These are phyloP conservation scores for Ceratobasidium papillatum DNA, from an alignment of 1,284 basidiomycete genomes.

Conservation along the genomic window DNA sequence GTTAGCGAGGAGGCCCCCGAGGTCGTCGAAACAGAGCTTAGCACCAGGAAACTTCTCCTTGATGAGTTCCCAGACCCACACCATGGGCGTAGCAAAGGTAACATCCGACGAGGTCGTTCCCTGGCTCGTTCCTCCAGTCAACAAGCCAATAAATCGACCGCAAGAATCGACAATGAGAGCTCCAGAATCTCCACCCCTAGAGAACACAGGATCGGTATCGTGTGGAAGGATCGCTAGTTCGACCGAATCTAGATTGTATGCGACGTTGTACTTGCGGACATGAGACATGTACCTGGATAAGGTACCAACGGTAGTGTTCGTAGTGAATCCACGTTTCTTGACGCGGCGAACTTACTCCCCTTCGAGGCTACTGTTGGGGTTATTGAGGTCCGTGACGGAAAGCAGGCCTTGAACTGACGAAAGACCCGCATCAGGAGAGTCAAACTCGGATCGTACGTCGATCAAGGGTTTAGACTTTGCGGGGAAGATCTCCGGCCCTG, in stretches of 20 bases:
- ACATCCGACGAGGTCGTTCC: conserved; percentile 44
- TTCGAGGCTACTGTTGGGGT: conserved; percentile 48
- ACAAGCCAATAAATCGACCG: conserved; percentile 50
- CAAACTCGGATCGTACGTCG: conserved; percentile 49
- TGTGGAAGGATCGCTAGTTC: conserved; percentile 50
- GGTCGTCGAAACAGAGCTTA: conserved; percentile 40
- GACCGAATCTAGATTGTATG: conserved; percentile 49
- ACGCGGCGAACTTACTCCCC: conserved; percentile 50
- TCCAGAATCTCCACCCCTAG: conserved; percentile 53
- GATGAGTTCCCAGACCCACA: conserved; percentile 43
- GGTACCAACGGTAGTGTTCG: conserved; percentile 51
- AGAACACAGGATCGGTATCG: conserved; percentile 50
- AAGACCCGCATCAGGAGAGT: conserved; percentile 51
- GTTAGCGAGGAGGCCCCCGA: conserved; percentile 30
- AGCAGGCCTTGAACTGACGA: conserved; percentile 51
- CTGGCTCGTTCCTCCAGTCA: conserved; percentile 51
- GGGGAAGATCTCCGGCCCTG: conserved; percentile 49
- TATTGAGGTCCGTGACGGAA: conserved; percentile 50
- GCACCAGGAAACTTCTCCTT: conserved; percentile 42
- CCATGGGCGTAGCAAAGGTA: conserved; percentile 42
- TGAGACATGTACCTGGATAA: conserved; percentile 50
- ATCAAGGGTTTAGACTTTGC: conserved; percentile 48
- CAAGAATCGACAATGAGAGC: conserved; percentile 49
- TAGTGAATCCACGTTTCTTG: conserved; percentile 52
- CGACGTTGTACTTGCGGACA: conserved; percentile 49